A percentile compares a stretch with the other conserved stretches of the same genome.
Conservation (phyloP, 2,329 filamentous ascomycete species). For the Colletotrichum orchidophilum region DNA sequence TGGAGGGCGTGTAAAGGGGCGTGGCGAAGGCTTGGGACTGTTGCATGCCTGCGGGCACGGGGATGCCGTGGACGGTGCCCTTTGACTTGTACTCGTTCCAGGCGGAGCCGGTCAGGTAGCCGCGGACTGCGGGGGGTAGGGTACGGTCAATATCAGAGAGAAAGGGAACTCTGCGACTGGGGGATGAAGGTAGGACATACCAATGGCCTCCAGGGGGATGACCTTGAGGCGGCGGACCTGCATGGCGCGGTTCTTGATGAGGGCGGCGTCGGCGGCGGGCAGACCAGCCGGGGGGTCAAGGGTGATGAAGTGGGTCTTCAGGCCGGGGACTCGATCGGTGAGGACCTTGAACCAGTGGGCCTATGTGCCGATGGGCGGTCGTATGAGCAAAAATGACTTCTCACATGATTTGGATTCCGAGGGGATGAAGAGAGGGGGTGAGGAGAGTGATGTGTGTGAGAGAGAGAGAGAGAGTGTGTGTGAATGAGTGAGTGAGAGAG, state of each 20-base stretch:
- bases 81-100: constrained; percentile 79
- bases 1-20: constrained; percentile 79
- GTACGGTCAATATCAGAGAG: constrained; percentile 21
- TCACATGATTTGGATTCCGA: neutral
- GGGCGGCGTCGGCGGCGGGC: constrained; percentile 54
- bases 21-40: constrained; percentile 75
- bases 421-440: neutral
- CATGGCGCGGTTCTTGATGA: constrained; percentile 77
- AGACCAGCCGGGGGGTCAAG: constrained; percentile 49
- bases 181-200: constrained; percentile 32
- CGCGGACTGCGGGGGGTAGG: constrained; percentile 68
- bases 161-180: neutral
- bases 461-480: neutral
- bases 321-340: constrained; percentile 52
- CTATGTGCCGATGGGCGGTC: constrained; percentile 27
- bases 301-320: constrained; percentile 63
- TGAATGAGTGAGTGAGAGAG: neutral
- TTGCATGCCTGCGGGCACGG: constrained; percentile 72
- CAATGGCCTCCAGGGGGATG: constrained; percentile 81
- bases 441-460: neutral
- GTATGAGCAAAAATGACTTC: neutral
- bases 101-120: constrained; percentile 87
- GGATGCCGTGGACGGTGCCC: constrained; percentile 83
- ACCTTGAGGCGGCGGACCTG: constrained; percentile 77
- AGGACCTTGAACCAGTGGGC: constrained; percentile 65